phyloP scores from a whole-genome alignment of 179 eudicot genomes.

The Pouteria campechiana region DNA sequence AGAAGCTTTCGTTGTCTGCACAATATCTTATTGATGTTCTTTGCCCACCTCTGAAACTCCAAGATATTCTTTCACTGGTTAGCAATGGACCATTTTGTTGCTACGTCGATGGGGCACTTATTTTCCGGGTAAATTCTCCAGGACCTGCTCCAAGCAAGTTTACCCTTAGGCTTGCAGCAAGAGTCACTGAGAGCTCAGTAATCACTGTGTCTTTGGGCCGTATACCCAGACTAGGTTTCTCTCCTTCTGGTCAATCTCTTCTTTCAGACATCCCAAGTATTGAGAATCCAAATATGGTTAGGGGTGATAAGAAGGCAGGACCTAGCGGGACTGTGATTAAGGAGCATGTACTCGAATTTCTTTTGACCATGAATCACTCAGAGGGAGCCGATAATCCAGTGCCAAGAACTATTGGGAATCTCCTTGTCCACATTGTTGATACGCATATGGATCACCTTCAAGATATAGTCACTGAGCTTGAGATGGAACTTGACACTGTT shows the following conservation, averaged over 20 bases:
- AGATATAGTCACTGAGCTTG: conserved; percentile 79
- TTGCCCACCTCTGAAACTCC: conserved; percentile 91
- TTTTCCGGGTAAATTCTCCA: conserved; percentile 90
- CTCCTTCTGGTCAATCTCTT: conserved; percentile 60
- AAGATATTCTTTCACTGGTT: conserved; percentile 77
- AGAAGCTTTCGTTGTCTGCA: conserved; percentile 70
- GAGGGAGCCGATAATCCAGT: conserved; percentile 99
- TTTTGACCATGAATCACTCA: conserved; percentile 84
- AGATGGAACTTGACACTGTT: conserved; percentile 82
- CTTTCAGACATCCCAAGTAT: conserved; percentile 80
- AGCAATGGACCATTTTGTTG: conserved; percentile 89
- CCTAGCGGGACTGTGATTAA: conserved; percentile 54
- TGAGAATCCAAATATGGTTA: conserved; percentile 42
- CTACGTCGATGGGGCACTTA: conserved; percentile 85
- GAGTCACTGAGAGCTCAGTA: conserved; percentile 75
- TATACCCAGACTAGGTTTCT: conserved; percentile 85
- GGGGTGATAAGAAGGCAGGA: conserved; percentile 32
- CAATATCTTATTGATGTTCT: conserved; percentile 73
- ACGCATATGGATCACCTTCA: conserved; percentile 94
- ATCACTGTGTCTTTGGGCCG: conserved; percentile 91
- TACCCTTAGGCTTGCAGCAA: conserved; percentile 81
- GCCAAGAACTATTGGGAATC: conserved; percentile 68
- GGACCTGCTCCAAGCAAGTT: conserved; percentile 76
- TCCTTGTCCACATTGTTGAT: conserved; percentile 78
- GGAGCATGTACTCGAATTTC: conserved; percentile 89